Evolutionary conservation across 176 grass and related monocot species (phyloP).

Genomic region (Carex scoparia): DNA sequence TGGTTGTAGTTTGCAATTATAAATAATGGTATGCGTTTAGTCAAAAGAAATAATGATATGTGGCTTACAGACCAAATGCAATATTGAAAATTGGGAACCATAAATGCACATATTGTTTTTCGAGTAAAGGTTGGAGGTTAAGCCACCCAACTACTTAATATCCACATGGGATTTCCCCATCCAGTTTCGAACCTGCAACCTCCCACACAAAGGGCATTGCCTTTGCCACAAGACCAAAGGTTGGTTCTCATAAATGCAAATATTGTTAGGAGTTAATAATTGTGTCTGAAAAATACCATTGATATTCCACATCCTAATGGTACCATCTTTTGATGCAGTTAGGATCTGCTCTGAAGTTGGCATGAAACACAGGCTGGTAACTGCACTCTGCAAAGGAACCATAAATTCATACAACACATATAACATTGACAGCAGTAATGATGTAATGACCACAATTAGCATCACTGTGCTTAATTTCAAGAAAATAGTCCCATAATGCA

Average conservation of each 20-base stretch:
- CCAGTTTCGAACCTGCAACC: too few relatives aligned
- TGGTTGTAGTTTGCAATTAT: neutral
- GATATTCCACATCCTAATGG: slow-evolving; percentile 88
- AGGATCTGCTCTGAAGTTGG: slow-evolving; percentile 81
- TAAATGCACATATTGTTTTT: neutral
- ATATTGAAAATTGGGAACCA: neutral
- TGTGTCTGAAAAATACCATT: slow-evolving; percentile 51
- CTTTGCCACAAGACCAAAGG: too few relatives aligned
- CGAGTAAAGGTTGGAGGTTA: too few relatives aligned
- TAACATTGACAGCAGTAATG: neutral
- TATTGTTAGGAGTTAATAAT: neutral
- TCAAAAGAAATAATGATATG: neutral
- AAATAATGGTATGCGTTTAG: neutral
- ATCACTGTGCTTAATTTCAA: neutral
- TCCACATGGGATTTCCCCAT: too few relatives aligned
- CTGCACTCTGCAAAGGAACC: slow-evolving; percentile 60
- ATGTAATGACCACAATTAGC: neutral
- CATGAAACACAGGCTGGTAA: slow-evolving; percentile 73
- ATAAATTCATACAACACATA: neutral
- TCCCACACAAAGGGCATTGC: too few relatives aligned
- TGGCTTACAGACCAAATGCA: neutral
- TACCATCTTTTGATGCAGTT: slow-evolving; percentile 91
- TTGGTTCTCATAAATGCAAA: neutral
- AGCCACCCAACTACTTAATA: too few relatives aligned
- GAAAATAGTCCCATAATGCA: neutral